These are phyloP conservation scores for Chrysanthemum makinoi DNA, from an alignment of 129 eudicot genomes.

Conservation along the genomic window DNA sequence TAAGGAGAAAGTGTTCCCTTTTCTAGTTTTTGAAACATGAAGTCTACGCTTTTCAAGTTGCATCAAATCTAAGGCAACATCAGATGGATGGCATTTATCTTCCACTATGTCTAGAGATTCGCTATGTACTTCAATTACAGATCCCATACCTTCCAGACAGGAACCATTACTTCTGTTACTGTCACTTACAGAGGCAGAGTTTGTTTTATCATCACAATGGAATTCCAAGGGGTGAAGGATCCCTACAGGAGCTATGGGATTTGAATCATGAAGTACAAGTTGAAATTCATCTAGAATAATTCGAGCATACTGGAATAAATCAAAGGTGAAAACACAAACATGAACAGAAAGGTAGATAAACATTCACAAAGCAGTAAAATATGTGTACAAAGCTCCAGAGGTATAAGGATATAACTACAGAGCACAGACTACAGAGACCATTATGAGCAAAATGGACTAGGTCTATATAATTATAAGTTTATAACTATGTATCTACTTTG, in stretches of 20 bases:
- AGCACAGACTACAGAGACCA: too few species aligned
- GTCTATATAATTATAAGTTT: too few species aligned
- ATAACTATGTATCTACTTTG: too few species aligned
- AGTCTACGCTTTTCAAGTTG: slow-evolving; percentile 28
- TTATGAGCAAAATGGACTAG: too few species aligned
- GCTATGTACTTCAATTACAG: slow-evolving; percentile 67
- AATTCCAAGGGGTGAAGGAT: slow-evolving; percentile 86
- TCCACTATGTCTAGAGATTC: slow-evolving; percentile 41
- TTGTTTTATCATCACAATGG: slow-evolving; percentile 65
- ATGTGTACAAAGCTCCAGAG: too few species aligned
- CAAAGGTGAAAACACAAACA: slow-evolving; percentile 30
- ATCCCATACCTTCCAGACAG: slow-evolving; percentile 38
- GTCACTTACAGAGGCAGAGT: slow-evolving; percentile 27
- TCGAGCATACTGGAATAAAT: slow-evolving; percentile 76
- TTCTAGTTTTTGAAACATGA: slow-evolving; percentile 48
- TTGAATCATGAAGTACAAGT: slow-evolving; percentile 75
- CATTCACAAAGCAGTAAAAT: background rate
- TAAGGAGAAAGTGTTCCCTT: slow-evolving; percentile 52
- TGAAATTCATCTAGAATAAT: slow-evolving; percentile 81
- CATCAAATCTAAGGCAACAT: slow-evolving; percentile 19
- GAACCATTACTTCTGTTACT: slow-evolving; percentile 33
- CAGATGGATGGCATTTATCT: slow-evolving; percentile 20
- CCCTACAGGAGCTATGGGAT: slow-evolving; percentile 94
- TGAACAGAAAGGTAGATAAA: slow-evolving; percentile 22
- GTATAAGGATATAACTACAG: too few species aligned